Evolutionary conservation across 2,329 filamentous ascomycete genomes (phyloP), one percentile per base, ranked within the genome.

Genomic region (Blastomyces emzantsi): DNA sequence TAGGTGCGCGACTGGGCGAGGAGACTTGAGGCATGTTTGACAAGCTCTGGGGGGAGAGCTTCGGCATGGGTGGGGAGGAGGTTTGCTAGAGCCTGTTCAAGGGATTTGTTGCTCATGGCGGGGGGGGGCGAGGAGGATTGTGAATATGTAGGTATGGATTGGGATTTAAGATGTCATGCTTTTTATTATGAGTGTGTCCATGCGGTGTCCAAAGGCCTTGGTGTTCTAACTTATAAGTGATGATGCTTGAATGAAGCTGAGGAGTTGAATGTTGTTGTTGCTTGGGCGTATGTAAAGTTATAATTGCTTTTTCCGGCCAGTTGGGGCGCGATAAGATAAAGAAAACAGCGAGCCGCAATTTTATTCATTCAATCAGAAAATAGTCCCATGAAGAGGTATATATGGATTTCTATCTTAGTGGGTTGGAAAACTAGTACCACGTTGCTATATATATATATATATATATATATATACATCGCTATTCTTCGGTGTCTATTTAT

Each of bases 1-100:
- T 86, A 87, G 71, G 87, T 85, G 43, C 90, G 86, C 15, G 91
- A 95, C 75, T 94, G 91, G 1, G 90, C 87, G 55, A 95, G 83
- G 7, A 96, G 80, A 9, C 88, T 90, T 61, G 82, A 80, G 0
- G 90, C 86, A 11, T 92, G 82, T 64, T 89, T 85, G 64, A 90
- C 75, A 5, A 96, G 84, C n/a, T 86, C 81, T 13, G 82, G 79
- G 0, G 90, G 90, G 0, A 93, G 78, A 57, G 84, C 79, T 39
- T 84, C 83, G 66, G 86, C 86, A 71, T 89, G 83, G 0, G 88
- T 89, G 0, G 91, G 91, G 64, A 95, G 82, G 30, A 94, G 78
- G 41, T 85, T 87, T n/a, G 85, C 80, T 43, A 95, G 80, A 0
- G 87, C 86, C 70, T 89, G 87, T 70, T 92, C 88, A 25, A 92